Evolutionary conservation across 2,329 filamentous ascomycete genomes (phyloP).

Genomic region (Colletotrichum limetticola): DNA sequence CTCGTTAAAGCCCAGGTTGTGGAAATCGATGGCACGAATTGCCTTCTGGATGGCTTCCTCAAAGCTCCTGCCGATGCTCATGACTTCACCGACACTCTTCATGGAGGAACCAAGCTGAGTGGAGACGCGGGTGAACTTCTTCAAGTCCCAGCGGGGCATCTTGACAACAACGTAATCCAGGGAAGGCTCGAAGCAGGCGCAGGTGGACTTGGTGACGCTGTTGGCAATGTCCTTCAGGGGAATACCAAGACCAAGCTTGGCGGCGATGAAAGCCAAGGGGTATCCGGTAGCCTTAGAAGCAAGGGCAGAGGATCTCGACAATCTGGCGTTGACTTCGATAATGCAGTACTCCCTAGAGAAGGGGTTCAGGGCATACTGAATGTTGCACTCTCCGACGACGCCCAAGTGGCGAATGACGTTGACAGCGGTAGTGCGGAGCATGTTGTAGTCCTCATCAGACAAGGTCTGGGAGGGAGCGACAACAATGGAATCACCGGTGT

Average conservation of each 20-base stretch:
- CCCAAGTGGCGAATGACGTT: constrained; percentile 97
- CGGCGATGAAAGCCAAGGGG: constrained; percentile 94
- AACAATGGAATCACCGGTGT: constrained; percentile 98
- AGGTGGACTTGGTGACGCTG: constrained; percentile 94
- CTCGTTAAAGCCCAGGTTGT: constrained; percentile 94
- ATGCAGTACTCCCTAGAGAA: constrained; percentile 98
- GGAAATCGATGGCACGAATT: constrained; percentile 93
- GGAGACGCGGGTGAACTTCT: constrained; percentile 98
- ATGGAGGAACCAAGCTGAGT: constrained; percentile 97
- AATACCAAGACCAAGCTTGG: constrained; percentile 94
- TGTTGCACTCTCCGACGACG: constrained; percentile 98
- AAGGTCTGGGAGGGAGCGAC: constrained; percentile 97
- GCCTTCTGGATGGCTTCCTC: constrained; percentile 99
- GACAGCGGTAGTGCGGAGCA: constrained; percentile 95
- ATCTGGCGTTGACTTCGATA: constrained; percentile 97
- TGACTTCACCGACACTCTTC: constrained; percentile 99
- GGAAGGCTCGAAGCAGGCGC: constrained; percentile 97
- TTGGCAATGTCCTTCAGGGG: constrained; percentile 97
- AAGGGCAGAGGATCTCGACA: constrained; percentile 93
- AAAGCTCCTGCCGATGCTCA: constrained; percentile 96
- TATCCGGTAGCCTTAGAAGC: constrained; percentile 98
- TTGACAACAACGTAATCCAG: constrained; percentile 98
- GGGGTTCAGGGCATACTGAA: constrained; percentile 97
- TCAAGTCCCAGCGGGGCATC: constrained; percentile 98
- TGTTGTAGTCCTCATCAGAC: constrained; percentile 98